These are phyloP conservation scores for Phanerochaete carnosa DNA, from an alignment of 768 basidiomycete species.

Conservation along the genomic window DNA sequence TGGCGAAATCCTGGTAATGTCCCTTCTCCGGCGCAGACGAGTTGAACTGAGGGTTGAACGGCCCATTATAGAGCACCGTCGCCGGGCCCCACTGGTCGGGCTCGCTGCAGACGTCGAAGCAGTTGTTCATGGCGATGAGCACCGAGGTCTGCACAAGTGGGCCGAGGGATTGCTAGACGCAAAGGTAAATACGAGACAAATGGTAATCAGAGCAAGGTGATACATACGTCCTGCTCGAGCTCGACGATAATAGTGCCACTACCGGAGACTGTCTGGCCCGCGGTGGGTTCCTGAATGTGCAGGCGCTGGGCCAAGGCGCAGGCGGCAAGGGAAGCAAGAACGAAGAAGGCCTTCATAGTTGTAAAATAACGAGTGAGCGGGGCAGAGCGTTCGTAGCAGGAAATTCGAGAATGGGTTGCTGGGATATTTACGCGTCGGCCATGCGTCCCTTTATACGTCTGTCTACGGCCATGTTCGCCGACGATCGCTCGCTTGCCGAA, in stretches of 20 bases:
- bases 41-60: conserved; percentile 35
- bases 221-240: conserved; percentile 27
- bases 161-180: conserved; percentile 33
- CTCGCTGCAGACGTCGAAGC: conserved; percentile 22
- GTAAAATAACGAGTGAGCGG: background rate
- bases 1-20: conserved; percentile 45
- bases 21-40: conserved; percentile 23
- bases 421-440: background rate
- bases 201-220: background rate
- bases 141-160: conserved; percentile 42
- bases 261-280: conserved; percentile 29
- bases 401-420: no score
- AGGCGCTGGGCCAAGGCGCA: conserved; percentile 38
- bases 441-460: no score
- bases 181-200: background rate
- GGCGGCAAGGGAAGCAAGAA: conserved; percentile 28
- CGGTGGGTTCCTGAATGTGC: conserved; percentile 37
- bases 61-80: conserved; percentile 44
- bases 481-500: no score
- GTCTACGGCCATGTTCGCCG: no score
- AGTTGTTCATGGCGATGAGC: conserved; percentile 42
- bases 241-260: conserved; percentile 41
- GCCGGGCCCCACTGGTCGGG: conserved; percentile 31
- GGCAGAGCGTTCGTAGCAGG: background rate
- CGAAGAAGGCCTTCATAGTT: conserved; percentile 14